These are phyloP conservation scores for Agastache rugosa DNA, from an alignment of 257 asterid species.

Conservation along the genomic window DNA sequence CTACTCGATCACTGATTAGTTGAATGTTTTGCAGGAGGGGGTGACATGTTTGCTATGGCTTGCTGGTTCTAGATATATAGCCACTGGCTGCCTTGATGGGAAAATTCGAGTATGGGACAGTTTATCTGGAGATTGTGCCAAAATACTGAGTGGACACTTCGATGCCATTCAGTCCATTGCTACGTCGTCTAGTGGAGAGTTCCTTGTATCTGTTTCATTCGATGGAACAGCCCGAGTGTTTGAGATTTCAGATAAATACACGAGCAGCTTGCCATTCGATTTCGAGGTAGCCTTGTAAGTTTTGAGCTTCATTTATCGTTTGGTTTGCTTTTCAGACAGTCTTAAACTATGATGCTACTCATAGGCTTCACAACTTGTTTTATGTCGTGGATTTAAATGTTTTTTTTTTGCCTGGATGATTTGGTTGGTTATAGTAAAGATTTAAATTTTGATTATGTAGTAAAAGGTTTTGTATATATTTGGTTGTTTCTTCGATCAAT, in stretches of 20 bases:
- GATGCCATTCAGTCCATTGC: conserved; percentile 70
- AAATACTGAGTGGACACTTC: conserved; percentile 63
- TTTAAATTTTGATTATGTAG: too few relatives aligned
- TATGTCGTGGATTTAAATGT: neutral
- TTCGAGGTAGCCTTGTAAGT: neutral
- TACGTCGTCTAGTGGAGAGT: conserved; percentile 58
- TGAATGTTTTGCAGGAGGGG: conserved; percentile 54
- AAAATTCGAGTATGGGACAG: conserved; percentile 83
- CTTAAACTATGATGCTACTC: neutral
- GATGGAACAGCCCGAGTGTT: conserved; percentile 85
- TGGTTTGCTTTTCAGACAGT: neutral
- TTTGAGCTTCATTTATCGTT: too few relatives aligned
- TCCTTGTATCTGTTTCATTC: conserved; percentile 69
- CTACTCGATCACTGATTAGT: too few relatives aligned
- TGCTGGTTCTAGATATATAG: conserved; percentile 60
- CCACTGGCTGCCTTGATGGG: conserved; percentile 80
- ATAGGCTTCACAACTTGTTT: neutral
- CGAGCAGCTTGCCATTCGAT: neutral
- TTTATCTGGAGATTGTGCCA: conserved; percentile 73
- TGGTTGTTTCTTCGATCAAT: too few relatives aligned
- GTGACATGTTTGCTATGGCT: conserved; percentile 77
- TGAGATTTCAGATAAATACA: conserved; percentile 56
- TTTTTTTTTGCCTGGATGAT: neutral
- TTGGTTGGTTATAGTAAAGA: too few relatives aligned
- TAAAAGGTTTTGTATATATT: too few relatives aligned